Percentiles rank a stretch among this genome's conserved stretches.
These are phyloP conservation scores for Macroventuria anomochaeta DNA, from an alignment of 2,329 filamentous ascomycete species.

Conservation along the genomic window DNA sequence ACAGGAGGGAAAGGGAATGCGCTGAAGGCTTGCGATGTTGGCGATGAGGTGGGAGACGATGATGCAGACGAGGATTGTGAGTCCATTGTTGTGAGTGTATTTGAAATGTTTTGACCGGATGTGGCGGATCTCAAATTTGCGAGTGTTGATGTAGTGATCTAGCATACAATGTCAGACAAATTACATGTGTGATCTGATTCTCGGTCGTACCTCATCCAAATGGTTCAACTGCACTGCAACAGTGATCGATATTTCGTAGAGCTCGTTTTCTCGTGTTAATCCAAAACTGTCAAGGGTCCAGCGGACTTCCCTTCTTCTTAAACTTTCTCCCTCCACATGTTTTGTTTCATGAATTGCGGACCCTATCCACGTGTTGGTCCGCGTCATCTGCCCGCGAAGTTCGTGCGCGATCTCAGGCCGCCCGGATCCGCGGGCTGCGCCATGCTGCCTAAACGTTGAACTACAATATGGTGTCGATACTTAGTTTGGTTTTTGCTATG, in stretches of 20 bases:
- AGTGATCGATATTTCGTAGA: neutral
- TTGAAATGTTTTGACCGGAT: neutral
- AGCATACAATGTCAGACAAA: neutral
- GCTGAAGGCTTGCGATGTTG: conserved; percentile 10
- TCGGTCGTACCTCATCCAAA: conserved; percentile 9
- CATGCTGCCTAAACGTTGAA: conserved; percentile 11
- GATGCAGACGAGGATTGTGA: conserved; percentile 7
- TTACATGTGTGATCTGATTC: neutral
- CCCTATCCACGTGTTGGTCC: conserved; percentile 17
- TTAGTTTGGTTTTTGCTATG: conserved; percentile 2
- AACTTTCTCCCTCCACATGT: conserved; percentile 8
- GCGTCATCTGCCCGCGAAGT: conserved; percentile 15
- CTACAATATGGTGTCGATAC: neutral
- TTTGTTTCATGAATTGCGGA: conserved; percentile 20
- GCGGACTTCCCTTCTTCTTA: conserved; percentile 10
- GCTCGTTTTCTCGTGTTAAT: conserved; percentile 5
- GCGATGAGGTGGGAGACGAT: conserved; percentile 14
- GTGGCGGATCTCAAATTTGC: neutral
- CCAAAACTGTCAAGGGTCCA: conserved; percentile 12
- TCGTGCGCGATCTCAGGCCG: conserved; percentile 12
- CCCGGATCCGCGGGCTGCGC: conserved; percentile 13
- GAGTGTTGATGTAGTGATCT: neutral
- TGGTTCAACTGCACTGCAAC: neutral
- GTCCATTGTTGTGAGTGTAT: conserved; percentile 2
- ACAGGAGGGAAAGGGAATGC: conserved; percentile 23